Evolutionary conservation across 257 asterid species (phyloP).

Genomic region (Solanum bulbocastanum): DNA sequence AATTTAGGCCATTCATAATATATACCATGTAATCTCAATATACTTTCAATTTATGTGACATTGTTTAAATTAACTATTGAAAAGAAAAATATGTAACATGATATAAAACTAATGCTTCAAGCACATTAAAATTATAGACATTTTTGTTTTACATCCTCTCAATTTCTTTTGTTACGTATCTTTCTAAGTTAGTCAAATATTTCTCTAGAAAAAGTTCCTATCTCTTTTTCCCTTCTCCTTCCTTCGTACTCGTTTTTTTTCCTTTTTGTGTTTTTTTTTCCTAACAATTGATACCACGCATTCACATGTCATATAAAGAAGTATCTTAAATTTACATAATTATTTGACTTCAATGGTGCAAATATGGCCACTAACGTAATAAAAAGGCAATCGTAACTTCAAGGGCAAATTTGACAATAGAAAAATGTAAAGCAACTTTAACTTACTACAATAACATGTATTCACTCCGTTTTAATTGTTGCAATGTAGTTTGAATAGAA

Average conservation of each 20-base stretch:
- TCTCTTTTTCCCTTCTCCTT: background rate
- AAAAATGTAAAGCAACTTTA: background rate
- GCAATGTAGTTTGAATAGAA: background rate
- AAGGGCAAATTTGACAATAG: background rate
- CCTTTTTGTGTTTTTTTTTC: background rate
- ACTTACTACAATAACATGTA: background rate
- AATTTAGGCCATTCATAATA: too few species aligned
- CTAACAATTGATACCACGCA: background rate
- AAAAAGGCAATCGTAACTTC: background rate
- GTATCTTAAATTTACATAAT: background rate
- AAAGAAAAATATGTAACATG: accelerated
- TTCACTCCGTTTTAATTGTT: background rate
- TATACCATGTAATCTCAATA: background rate
- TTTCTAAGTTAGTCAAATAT: background rate
- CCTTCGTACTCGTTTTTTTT: background rate
- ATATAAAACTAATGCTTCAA: background rate
- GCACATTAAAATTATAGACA: background rate
- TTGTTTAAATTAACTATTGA: background rate
- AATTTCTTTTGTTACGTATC: background rate
- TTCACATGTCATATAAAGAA: background rate
- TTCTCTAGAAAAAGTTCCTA: background rate
- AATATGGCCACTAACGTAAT: background rate
- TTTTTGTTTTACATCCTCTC: background rate
- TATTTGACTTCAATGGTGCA: background rate
- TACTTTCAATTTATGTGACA: background rate